phyloP scores from a whole-genome alignment of 2,329 filamentous ascomycete species.

The Gnomoniopsis sp. region DNA sequence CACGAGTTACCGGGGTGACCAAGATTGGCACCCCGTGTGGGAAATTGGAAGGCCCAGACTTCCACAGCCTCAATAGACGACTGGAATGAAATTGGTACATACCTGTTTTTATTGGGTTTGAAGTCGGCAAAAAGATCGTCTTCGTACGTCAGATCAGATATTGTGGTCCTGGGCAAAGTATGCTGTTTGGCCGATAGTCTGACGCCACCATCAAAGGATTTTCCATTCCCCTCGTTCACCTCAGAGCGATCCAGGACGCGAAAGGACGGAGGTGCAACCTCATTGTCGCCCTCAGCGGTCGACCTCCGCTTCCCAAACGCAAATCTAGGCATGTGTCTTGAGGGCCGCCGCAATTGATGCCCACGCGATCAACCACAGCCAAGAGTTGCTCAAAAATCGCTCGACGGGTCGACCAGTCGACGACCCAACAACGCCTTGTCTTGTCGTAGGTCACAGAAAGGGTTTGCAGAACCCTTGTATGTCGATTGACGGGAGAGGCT shows the following conservation, averaged over 20 bases:
- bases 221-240: conserved; percentile 32
- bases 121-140: conserved; percentile 58
- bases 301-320: conserved; percentile 59
- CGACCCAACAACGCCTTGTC: not conserved
- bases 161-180: conserved; percentile 35
- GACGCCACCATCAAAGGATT: conserved; percentile 49
- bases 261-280: conserved; percentile 49
- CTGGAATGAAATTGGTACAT: conserved; percentile 30
- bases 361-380: conserved; percentile 17
- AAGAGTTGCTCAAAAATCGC: conserved; percentile 13
- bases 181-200: conserved; percentile 37
- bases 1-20: conserved; percentile 16
- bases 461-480: conserved; percentile 1
- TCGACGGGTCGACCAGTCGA: conserved; percentile 7
- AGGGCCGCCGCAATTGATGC: conserved; percentile 17
- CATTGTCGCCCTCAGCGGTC: conserved; percentile 53
- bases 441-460: not conserved
- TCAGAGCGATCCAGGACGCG: conserved; percentile 55
- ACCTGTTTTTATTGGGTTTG: conserved; percentile 49
- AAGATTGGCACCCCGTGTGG: conserved; percentile 16
- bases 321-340: conserved; percentile 60
- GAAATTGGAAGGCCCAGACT: conserved; percentile 13
- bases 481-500: conserved; percentile 6
- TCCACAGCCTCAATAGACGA: conserved; percentile 1
- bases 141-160: conserved; percentile 36